Evolutionary conservation across 306 rosid genomes (phyloP), one percentile per base, ranked within the genome.

Genomic region (Inga laurina): DNA sequence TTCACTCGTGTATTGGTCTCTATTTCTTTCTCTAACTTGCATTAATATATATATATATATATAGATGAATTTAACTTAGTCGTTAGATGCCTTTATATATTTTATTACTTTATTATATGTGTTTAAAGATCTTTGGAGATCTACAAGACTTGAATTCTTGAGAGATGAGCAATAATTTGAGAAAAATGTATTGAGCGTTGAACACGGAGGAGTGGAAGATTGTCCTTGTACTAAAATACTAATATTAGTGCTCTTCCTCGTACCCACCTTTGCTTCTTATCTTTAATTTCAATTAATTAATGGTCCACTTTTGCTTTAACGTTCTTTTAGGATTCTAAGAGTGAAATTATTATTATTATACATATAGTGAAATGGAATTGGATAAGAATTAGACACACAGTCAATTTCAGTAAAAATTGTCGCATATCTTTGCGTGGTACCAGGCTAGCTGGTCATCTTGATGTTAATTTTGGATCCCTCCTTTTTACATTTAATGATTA

Each of bases 201-300:
- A 86, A 86, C 89, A 75, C 88, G 83, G 82, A 81, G 84, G 73
- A 75, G 89, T 88, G 88, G 86, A 72, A 22, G 66, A 59, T 59
- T 21, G 66, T 2, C 66, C 66, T 9, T n/a, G 66, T 59, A 9
- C 66, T 59, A 10, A n/a, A 59, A 59, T n/a, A 59, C 10, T 56
- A 56, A 59, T 65, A 65, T 30, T 67, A 67, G 35, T 67, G 10
- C 39, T 67, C 72, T 67, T 67, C 72, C 72, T 67, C 72, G 72
- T 37, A 67, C 72, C 10, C 22, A 35, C 72, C 18, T 67, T 67
- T 67, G 45, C 14, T 67, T 16, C 72, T 67, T 2, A 66, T 67
- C 46, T 10, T 67, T 11, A 7, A 16, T 35, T 67, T 12, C 3
- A 65, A 13, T 32, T 65, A 27, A 67, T 34, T 67, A 67, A 67